phyloP scores from a whole-genome alignment of 2,329 filamentous ascomycete genomes.

The Paecilomyces fulvus region DNA sequence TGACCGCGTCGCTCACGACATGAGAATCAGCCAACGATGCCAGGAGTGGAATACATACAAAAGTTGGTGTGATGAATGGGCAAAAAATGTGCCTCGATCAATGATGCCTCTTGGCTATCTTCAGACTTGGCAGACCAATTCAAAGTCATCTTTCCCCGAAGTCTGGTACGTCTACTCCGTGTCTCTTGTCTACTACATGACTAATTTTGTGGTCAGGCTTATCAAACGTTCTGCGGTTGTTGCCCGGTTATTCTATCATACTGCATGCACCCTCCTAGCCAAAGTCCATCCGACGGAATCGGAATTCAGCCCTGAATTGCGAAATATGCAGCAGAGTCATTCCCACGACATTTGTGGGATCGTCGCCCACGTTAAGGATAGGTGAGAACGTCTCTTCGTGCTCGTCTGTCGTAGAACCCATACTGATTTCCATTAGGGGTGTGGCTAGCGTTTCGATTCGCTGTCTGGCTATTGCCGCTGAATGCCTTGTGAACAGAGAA shows the following conservation, averaged over 20 bases:
- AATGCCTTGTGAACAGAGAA: slow-evolving; percentile 56
- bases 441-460: slow-evolving; percentile 72
- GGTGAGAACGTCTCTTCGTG: slow-evolving; percentile 32
- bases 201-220: slow-evolving; percentile 46
- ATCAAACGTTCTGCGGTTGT: slow-evolving; percentile 75
- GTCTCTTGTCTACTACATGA: background rate
- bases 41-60: slow-evolving; percentile 76
- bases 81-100: slow-evolving; percentile 64
- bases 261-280: slow-evolving; percentile 69
- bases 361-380: slow-evolving; percentile 72
- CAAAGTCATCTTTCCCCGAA: slow-evolving; percentile 72
- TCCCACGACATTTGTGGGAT: slow-evolving; percentile 85
- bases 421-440: slow-evolving; percentile 37
- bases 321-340: slow-evolving; percentile 60
- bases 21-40: slow-evolving; percentile 55
- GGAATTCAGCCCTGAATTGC: slow-evolving; percentile 57
- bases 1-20: slow-evolving; percentile 50
- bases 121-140: slow-evolving; percentile 56
- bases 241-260: slow-evolving; percentile 82
- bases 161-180: slow-evolving; percentile 57
- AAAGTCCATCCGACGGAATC: slow-evolving; percentile 66
- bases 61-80: slow-evolving; percentile 75
- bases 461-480: slow-evolving; percentile 68
- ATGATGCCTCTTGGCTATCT: slow-evolving; percentile 83
- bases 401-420: background rate